Evolutionary conservation across 208 protist genomes (phyloP).

Genomic region (Trypanosoma conorhini): DNA sequence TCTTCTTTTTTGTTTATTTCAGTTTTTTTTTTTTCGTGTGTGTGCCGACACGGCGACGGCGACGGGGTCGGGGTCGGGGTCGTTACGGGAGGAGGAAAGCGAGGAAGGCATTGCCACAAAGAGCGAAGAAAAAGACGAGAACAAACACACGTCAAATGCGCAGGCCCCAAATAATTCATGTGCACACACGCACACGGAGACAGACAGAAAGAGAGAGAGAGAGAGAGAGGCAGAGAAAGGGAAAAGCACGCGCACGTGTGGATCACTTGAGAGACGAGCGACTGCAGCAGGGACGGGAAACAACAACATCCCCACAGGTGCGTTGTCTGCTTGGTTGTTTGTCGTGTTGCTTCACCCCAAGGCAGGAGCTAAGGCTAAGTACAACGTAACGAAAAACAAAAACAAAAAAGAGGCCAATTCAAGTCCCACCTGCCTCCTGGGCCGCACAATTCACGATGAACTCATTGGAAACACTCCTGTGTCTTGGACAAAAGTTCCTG

Average conservation of each 20-base stretch:
- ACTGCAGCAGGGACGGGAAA: neutral
- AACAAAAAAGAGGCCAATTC: slow-evolving; percentile 1
- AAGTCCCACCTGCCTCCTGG: neutral
- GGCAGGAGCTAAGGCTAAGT: neutral
- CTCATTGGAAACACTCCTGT: slow-evolving; percentile 30
- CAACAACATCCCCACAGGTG: too few relatives aligned
- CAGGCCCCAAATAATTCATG: neutral
- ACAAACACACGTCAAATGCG: slow-evolving; percentile 5
- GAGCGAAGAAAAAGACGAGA: neutral
- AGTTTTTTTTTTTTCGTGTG: neutral
- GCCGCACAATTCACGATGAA: neutral
- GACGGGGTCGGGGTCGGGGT: too few relatives aligned
- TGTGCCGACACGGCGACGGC: neutral
- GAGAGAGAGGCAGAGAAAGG: neutral
- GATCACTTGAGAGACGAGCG: neutral
- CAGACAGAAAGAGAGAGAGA: slow-evolving; percentile 3
- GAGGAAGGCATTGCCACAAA: neutral
- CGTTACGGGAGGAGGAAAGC: neutral
- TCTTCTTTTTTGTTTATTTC: neutral
- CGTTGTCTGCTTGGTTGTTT: neutral
- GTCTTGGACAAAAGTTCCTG: slow-evolving; percentile 25
- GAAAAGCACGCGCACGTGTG: neutral
- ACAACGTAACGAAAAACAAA: neutral
- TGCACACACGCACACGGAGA: neutral
- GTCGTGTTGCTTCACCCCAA: neutral